Evolutionary conservation across 2,329 filamentous ascomycete genomes (phyloP).

Genomic region (Reticulascus tulasneorum): DNA sequence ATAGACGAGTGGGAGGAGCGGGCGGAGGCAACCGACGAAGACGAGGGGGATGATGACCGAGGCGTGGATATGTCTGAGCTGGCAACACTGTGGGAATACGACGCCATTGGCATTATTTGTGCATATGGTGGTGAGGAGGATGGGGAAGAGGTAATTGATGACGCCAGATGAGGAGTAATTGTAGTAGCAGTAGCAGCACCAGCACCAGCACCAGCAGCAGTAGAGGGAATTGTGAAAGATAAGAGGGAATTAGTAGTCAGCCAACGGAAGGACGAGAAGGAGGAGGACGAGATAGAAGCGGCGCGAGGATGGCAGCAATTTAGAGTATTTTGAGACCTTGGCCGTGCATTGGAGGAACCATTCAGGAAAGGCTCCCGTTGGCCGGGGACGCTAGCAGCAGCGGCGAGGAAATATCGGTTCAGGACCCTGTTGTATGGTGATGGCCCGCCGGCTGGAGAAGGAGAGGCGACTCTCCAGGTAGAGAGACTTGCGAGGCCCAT

Average conservation of each 20-base stretch:
- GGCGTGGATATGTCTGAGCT: conserved; percentile 51
- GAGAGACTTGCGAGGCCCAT: conserved; percentile 13
- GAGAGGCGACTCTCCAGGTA: conserved; percentile 11
- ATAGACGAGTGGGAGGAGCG: conserved; percentile 48
- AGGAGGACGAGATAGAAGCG: background rate
- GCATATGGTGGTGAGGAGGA: conserved; percentile 12
- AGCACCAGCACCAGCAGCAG: too few relatives aligned
- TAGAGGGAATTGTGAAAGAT: too few relatives aligned
- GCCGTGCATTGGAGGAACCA: conserved; percentile 11
- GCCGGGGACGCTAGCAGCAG: conserved; percentile 15
- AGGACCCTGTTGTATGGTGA: conserved; percentile 19
- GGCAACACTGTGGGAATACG: conserved; percentile 38
- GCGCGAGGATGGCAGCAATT: conserved; percentile 10
- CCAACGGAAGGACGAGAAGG: too few relatives aligned
- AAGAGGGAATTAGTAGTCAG: too few relatives aligned
- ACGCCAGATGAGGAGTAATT: conserved; percentile 1
- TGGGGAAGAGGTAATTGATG: conserved; percentile 10
- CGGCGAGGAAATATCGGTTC: conserved; percentile 30
- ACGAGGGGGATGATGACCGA: conserved; percentile 48
- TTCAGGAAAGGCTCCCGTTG: conserved; percentile 9
- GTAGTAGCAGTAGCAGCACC: background rate
- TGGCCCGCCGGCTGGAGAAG: conserved; percentile 8
- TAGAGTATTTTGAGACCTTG: conserved; percentile 14
- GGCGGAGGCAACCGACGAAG: conserved; percentile 40
- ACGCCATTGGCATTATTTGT: conserved; percentile 17